Conservation (phyloP, 139 green algal species). For the Chlorella sp. region DNA sequence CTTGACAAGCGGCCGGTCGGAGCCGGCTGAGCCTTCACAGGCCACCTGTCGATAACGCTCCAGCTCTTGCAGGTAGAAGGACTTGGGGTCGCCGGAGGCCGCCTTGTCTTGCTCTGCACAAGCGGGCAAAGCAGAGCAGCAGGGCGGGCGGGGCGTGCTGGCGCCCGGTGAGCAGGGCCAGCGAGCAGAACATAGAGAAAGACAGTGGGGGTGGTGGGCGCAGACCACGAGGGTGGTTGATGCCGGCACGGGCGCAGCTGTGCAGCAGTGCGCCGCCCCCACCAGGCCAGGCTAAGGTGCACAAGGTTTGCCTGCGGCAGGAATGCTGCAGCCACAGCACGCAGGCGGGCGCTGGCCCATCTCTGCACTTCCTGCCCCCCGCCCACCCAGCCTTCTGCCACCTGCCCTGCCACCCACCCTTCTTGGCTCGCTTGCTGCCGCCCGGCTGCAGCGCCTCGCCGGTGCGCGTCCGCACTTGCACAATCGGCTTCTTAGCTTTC, state of each 20-base stretch:
- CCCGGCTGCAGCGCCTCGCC: not conserved
- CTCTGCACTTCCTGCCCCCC: not conserved
- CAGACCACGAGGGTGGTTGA: too few species aligned
- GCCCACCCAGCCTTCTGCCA: too few species aligned
- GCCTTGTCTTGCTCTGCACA: constrained; percentile 14
- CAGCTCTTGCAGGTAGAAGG: constrained; percentile 60
- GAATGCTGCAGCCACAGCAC: too few species aligned
- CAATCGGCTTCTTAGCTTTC: constrained; percentile 49
- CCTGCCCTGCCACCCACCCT: constrained; percentile 44
- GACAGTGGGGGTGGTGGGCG: too few species aligned
- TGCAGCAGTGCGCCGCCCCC: too few species aligned
- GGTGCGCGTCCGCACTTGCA: constrained; percentile 39
- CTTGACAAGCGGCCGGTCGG: constrained; percentile 63
- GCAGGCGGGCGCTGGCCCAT: not conserved
- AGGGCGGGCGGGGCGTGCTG: not conserved
- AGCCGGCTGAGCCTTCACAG: constrained; percentile 46
- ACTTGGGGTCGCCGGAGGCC: not conserved
- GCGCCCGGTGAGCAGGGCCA: too few species aligned
- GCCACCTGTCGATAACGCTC: constrained; percentile 49
- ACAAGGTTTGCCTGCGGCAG: too few species aligned
- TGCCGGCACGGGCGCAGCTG: too few species aligned
- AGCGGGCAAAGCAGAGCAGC: not conserved
- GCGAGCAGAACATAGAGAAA: not conserved
- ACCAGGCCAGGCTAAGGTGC: too few species aligned
- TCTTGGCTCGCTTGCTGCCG: constrained; percentile 40